Evolutionary conservation across 768 basidiomycete genomes (phyloP).

Genomic region (Pleurotus tuoliensis): DNA sequence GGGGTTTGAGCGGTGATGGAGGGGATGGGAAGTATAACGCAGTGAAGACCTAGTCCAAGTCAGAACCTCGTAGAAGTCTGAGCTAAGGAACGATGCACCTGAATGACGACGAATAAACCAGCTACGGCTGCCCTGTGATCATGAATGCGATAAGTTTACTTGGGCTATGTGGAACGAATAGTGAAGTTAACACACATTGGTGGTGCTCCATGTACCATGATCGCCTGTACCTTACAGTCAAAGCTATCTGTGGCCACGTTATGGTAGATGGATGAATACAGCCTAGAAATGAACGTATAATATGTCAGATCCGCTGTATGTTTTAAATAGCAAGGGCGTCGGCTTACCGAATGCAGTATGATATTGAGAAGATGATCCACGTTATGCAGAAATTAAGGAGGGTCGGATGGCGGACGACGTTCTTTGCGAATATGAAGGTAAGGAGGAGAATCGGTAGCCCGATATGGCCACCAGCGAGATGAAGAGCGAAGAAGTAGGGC

Average conservation of each 20-base stretch:
- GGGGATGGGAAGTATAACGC: constrained; percentile 1
- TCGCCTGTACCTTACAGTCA: constrained; percentile 48
- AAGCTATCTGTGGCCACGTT: constrained; percentile 19
- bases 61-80: neutral
- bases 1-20: constrained; percentile 1
- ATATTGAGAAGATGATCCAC: constrained; percentile 52
- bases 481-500: constrained; percentile 40
- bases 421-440: constrained; percentile 40
- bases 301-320: neutral
- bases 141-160: neutral
- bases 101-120: constrained; percentile 36
- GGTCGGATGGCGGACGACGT: constrained; percentile 42
- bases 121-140: constrained; percentile 35
- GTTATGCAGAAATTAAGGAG: constrained; percentile 56
- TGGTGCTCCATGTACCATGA: constrained; percentile 47
- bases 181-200: constrained; percentile 39
- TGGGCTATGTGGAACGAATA: neutral
- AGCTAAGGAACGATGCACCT: constrained; percentile 22
- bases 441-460: constrained; percentile 45
- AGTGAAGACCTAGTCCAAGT: neutral
- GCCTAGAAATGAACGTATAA: constrained; percentile 7
- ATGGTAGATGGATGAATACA: constrained; percentile 10
- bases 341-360: constrained; percentile 48
- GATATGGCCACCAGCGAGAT: constrained; percentile 49
- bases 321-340: neutral